Base-by-base conservation (phyloP, 2,329 filamentous ascomycete species). In the Spiromastix sp. region DNA sequence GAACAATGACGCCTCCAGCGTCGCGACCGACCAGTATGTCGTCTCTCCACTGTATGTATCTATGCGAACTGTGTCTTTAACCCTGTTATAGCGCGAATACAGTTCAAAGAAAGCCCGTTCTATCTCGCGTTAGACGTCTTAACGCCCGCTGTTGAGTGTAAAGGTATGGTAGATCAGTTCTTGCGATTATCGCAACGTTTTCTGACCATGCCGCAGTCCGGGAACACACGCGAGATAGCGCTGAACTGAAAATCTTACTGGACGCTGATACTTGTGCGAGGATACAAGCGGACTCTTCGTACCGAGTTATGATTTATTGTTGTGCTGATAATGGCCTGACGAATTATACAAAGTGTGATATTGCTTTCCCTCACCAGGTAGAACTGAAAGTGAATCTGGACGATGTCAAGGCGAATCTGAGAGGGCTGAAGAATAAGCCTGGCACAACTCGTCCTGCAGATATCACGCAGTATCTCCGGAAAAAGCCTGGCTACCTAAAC, bases 371-470 rank as follows among this genome's bases (percentile, higher is more conserved):
- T 2, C 78, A 89, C 48, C 86, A 95, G 60, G 82, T 91, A 20
- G 91, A 98, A 55, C 71, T 98, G 38, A 89, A 86, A 54, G 76
- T 94, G 37, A 98, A 98, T 48, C 72, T 77, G 7, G 81, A 81
- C 21, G 85, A 95, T 38, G 72, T 95, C 46, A 91, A 89, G 58
- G 81, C 82, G n/a, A 98, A 96, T 55, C 71, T 93, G 46, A 82
- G 91, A 47, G 91, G 91, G 4, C 62, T 98, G 42, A 98, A 98
- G 62, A 95, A 94, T 57, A 93, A 91, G 57, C 85, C 89, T 5
- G 91, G 91, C 15, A 93, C 91, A 29, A 98, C 91, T 26, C 79
- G 85, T 50, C 91, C 91, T 5, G 86, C 85, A 30, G 91, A 98
- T 60, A 81, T 98, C 42, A 98, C 91, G 5, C 67, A 73, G 44